Percentiles rank a stretch among this genome's conserved stretches.
phyloP scores from a whole-genome alignment of 2,329 filamentous ascomycete species.

The Epichloe bromicola region DNA sequence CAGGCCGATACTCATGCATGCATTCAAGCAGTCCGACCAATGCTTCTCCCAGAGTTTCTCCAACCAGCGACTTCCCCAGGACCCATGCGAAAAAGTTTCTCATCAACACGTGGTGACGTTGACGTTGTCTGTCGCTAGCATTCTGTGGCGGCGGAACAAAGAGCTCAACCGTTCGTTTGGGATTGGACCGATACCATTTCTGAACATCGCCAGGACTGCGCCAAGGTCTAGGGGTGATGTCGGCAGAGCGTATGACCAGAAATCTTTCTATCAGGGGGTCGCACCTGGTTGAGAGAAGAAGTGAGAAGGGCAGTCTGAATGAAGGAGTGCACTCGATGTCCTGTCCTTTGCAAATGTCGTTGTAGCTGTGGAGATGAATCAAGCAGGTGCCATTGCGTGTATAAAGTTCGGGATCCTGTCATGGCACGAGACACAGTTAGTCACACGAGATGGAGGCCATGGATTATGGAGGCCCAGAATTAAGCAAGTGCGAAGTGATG shows the following conservation, averaged over 20 bases:
- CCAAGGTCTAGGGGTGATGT: constrained; percentile 16
- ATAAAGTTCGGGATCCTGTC: constrained; percentile 61
- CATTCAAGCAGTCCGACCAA: constrained; percentile 52
- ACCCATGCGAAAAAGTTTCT: constrained; percentile 68
- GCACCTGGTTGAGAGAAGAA: constrained; percentile 45
- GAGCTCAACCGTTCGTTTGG: constrained; percentile 36
- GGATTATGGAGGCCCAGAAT: not conserved
- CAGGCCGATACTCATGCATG: constrained; percentile 47
- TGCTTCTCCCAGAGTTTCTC: constrained; percentile 48
- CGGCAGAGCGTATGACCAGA: constrained; percentile 13
- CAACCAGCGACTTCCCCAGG: constrained; percentile 52
- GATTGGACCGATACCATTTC: constrained; percentile 18
- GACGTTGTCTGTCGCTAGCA: constrained; percentile 38
- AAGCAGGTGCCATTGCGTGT: constrained; percentile 53
- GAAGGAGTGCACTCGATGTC: constrained; percentile 49
- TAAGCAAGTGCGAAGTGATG: not conserved
- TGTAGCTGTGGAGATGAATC: constrained; percentile 47
- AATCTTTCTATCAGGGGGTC: constrained; percentile 45
- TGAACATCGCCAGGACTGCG: constrained; percentile 18
- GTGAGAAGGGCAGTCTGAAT: constrained; percentile 49
- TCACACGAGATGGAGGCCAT: not conserved
- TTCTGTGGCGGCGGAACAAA: constrained; percentile 54
- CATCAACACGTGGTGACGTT: constrained; percentile 52
- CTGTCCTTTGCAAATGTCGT: constrained; percentile 33
- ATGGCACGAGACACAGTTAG: not conserved